Conservation (phyloP, 139 green algal genomes). For the Micromonas pusilla region DNA sequence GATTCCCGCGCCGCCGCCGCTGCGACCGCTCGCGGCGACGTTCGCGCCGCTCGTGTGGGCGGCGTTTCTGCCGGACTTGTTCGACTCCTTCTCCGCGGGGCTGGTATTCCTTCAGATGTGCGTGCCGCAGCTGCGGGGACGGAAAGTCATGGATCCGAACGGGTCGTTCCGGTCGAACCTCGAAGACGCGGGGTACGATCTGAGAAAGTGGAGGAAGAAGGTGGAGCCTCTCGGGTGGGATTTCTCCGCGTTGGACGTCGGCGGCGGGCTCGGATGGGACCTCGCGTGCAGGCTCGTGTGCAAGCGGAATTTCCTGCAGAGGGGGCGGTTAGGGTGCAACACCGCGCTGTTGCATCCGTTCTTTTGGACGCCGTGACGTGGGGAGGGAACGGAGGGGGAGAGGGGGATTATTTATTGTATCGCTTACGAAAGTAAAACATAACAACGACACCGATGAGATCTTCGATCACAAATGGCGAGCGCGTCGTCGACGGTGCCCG, state of each 20-base stretch:
- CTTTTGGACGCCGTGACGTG: constrained; percentile 28
- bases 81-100: constrained; percentile 51
- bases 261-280: constrained; percentile 42
- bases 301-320: constrained; percentile 12
- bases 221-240: constrained; percentile 20
- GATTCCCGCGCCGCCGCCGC: constrained; percentile 37
- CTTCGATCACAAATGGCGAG: too few species aligned
- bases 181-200: constrained; percentile 34
- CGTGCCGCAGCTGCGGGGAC: constrained; percentile 9
- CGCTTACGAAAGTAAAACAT: neutral
- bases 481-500: too few species aligned
- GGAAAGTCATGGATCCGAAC: constrained; percentile 12
- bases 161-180: constrained; percentile 6
- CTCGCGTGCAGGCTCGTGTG: constrained; percentile 41
- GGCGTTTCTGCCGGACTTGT: constrained; percentile 45
- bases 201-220: constrained; percentile 36
- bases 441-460: too few species aligned
- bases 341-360: constrained; percentile 42
- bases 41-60: constrained; percentile 46
- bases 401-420: too few species aligned
- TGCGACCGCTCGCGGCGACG: constrained; percentile 33
- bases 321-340: constrained; percentile 29
- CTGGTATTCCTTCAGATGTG: constrained; percentile 44
- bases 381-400: too few species aligned
- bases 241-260: constrained; percentile 42